These are phyloP conservation scores for Beauveria caledonica DNA, from an alignment of 2,329 filamentous ascomycete species.

Conservation along the genomic window DNA sequence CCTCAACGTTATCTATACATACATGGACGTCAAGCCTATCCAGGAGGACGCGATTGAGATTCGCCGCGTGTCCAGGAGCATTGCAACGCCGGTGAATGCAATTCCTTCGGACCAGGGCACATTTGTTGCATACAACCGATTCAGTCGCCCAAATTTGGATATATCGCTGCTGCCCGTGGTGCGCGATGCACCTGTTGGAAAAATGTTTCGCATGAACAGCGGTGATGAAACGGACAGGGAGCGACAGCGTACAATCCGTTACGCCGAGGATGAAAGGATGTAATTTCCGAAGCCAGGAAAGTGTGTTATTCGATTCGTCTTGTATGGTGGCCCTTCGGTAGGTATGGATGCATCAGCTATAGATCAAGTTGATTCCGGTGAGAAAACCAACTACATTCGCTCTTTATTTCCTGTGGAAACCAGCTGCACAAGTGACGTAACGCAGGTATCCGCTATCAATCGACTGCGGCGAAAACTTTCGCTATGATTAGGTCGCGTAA, in stretches of 20 bases:
- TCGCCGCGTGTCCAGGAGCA: slow-evolving; percentile 28
- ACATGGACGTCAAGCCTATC: slow-evolving; percentile 31
- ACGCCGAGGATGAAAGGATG: neutral
- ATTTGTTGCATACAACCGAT: slow-evolving; percentile 41
- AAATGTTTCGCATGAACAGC: neutral
- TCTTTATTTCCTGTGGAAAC: neutral
- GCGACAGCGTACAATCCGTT: slow-evolving; percentile 3
- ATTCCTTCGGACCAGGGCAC: slow-evolving; percentile 26
- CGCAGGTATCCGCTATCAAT: neutral
- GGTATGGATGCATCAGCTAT: neutral
- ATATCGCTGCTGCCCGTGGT: neutral
- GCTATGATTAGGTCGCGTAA: slow-evolving; percentile 20
- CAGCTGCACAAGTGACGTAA: neutral
- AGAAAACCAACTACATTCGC: slow-evolving; percentile 7
- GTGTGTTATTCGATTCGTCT: neutral
- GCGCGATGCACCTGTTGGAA: neutral
- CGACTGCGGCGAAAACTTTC: slow-evolving; percentile 1
- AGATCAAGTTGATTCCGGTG: neutral
- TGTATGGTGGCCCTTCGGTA: neutral
- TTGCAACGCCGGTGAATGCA: slow-evolving; percentile 32
- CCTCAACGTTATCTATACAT: slow-evolving; percentile 31
- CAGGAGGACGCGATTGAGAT: slow-evolving; percentile 34
- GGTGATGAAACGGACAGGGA: neutral
- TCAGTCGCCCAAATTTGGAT: slow-evolving; percentile 30
- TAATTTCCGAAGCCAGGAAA: neutral